These are phyloP conservation scores for Penicillium pulvis DNA, from an alignment of 495 filamentous ascomycete genomes.

Conservation along the genomic window DNA sequence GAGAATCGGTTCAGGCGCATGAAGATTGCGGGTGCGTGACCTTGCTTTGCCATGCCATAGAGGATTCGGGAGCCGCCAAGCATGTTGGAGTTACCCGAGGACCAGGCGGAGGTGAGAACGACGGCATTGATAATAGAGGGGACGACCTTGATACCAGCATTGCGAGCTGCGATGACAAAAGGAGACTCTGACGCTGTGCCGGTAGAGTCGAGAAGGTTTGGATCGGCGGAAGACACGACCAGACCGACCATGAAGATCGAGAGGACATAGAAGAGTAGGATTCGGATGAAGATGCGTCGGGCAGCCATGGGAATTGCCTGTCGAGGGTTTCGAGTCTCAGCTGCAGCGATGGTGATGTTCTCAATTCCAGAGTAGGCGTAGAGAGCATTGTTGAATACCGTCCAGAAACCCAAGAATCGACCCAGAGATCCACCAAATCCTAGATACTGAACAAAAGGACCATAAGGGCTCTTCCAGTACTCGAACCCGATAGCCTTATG, in stretches of 20 bases:
- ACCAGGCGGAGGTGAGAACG: conserved; percentile 48
- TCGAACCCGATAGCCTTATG: conserved; percentile 23
- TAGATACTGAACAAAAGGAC: conserved; percentile 28
- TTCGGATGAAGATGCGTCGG: conserved; percentile 41
- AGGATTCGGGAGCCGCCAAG: conserved; percentile 49
- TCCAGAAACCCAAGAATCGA: conserved; percentile 53
- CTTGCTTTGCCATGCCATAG: conserved; percentile 44
- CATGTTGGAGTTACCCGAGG: conserved; percentile 49
- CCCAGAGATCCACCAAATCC: conserved; percentile 20
- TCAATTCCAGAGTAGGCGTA: conserved; percentile 60
- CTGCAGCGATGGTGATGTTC: conserved; percentile 50
- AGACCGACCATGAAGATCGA: conserved; percentile 46
- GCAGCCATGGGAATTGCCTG: conserved; percentile 43
- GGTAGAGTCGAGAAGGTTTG: conserved; percentile 42
- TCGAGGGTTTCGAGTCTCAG: conserved; percentile 41
- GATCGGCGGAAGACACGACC: conserved; percentile 49
- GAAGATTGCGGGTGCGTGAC: conserved; percentile 45
- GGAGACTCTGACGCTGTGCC: conserved; percentile 47
- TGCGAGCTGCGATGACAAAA: conserved; percentile 53
- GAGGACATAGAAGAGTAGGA: conserved; percentile 45
- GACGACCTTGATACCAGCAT: conserved; percentile 40
- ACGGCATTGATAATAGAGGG: conserved; percentile 55
- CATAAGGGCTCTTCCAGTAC: conserved; percentile 27
- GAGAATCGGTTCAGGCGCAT: conserved; percentile 59
- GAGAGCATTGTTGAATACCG: conserved; percentile 55